A percentile compares a stretch with the other conserved stretches of the same genome.
Evolutionary conservation across 805 yeast genomes (phyloP).

Genomic region (Saturnispora galanensis): DNA sequence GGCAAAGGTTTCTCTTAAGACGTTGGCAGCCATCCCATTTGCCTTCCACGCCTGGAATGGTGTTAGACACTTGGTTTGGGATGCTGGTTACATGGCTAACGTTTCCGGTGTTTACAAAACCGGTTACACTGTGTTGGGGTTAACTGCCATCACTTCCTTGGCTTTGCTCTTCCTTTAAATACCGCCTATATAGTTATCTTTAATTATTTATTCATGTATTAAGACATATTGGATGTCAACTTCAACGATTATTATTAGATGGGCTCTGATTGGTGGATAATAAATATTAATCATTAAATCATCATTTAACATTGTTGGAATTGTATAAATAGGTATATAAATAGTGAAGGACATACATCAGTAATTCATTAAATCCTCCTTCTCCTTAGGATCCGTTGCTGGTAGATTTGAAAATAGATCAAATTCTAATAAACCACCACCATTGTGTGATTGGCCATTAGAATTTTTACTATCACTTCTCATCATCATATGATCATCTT

Average conservation of each 20-base stretch:
- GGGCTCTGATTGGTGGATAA: background rate
- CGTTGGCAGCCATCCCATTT: conserved; percentile 69
- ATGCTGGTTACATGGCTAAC: conserved; percentile 69
- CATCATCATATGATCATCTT: conserved; percentile 3
- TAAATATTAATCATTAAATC: background rate
- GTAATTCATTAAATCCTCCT: conserved; percentile 7
- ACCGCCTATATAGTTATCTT: background rate
- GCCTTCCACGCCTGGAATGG: conserved; percentile 84
- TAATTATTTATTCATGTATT: background rate
- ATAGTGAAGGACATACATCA: background rate
- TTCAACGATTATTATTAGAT: background rate
- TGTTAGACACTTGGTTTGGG: conserved; percentile 92
- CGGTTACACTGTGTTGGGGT: conserved; percentile 74
- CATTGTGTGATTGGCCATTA: background rate
- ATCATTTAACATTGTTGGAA: background rate
- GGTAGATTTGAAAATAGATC: conserved; percentile 2
- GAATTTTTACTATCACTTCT: conserved; percentile 1
- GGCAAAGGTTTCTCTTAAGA: conserved; percentile 56
- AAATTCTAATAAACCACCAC: conserved; percentile 3
- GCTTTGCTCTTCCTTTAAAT: conserved; percentile 37
- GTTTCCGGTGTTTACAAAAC: conserved; percentile 86
- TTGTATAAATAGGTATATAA: background rate
- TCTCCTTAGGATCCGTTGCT: background rate
- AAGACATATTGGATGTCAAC: conserved; percentile 1
- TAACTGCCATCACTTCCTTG: conserved; percentile 48